Evolutionary conservation across 768 basidiomycete genomes (phyloP).

Genomic region (Serendipita sp.): DNA sequence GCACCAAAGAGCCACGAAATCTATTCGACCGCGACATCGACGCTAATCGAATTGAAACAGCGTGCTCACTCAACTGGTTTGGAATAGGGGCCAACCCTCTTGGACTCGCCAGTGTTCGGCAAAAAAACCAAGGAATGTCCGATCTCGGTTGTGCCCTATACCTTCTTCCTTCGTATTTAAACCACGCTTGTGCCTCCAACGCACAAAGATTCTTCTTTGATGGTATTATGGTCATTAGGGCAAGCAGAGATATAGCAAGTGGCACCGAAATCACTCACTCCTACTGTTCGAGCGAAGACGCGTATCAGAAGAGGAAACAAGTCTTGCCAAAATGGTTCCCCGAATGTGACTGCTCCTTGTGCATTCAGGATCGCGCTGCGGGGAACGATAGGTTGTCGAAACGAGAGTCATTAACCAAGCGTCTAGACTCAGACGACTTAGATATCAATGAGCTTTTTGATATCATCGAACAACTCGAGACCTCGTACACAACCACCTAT

Average conservation of each 20-base stretch:
- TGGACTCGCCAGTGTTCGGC: slow-evolving; percentile 10
- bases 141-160: slow-evolving; percentile 16
- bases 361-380: background rate
- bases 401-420: background rate
- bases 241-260: slow-evolving; percentile 11
- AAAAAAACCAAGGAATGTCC: no score
- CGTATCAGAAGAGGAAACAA: background rate
- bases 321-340: background rate
- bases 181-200: slow-evolving; percentile 21
- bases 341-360: background rate
- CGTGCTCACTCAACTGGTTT: background rate
- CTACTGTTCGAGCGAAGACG: slow-evolving; percentile 3
- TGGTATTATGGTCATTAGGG: slow-evolving; percentile 20
- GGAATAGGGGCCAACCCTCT: background rate
- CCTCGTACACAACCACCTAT: background rate
- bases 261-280: slow-evolving; percentile 18
- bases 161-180: slow-evolving; percentile 20
- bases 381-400: background rate
- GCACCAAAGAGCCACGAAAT: background rate
- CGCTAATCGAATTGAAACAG: background rate
- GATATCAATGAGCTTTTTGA: background rate
- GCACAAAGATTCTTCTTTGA: slow-evolving; percentile 16
- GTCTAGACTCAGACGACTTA: background rate
- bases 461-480: background rate
- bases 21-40: background rate